phyloP scores from a whole-genome alignment of 805 yeast genomes.

The Kluyveromyces wickerhamii region DNA sequence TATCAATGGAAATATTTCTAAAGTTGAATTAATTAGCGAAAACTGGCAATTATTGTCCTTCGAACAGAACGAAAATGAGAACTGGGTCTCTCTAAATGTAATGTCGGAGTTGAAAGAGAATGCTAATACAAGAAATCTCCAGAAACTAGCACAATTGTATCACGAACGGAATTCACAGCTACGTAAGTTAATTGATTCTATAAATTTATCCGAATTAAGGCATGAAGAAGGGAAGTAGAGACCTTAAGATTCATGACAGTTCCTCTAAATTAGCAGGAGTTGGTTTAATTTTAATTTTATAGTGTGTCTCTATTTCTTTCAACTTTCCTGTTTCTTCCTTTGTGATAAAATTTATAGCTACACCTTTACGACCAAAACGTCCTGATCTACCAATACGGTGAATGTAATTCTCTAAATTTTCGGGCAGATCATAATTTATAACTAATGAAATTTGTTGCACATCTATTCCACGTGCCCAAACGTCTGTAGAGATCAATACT shows the following conservation, averaged over 20 bases:
- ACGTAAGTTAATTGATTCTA: constrained; percentile 15
- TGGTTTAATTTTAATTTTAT: constrained; percentile 83
- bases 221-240: not conserved
- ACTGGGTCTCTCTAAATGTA: constrained; percentile 20
- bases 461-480: constrained; percentile 96
- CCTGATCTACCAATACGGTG: constrained; percentile 99
- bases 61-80: constrained; percentile 6
- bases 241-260: constrained; percentile 30
- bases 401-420: constrained; percentile 85
- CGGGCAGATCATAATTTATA: constrained; percentile 88
- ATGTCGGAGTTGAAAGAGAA: constrained; percentile 21
- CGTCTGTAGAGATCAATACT: constrained; percentile 87
- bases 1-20: constrained; percentile 11
- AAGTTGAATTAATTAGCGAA: constrained; percentile 24
- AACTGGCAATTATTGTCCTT: constrained; percentile 19
- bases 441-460: constrained; percentile 96
- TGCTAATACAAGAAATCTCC: constrained; percentile 4
- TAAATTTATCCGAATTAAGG: constrained; percentile 9
- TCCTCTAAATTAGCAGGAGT: constrained; percentile 74
- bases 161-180: constrained; percentile 23
- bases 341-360: constrained; percentile 90
- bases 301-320: constrained; percentile 83
- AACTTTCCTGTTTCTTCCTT: constrained; percentile 63
- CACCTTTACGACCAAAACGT: constrained; percentile 98
- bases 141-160: constrained; percentile 20